Evolutionary conservation across 495 filamentous ascomycete species (phyloP).

Genomic region (Clavariopsis aquatica): DNA sequence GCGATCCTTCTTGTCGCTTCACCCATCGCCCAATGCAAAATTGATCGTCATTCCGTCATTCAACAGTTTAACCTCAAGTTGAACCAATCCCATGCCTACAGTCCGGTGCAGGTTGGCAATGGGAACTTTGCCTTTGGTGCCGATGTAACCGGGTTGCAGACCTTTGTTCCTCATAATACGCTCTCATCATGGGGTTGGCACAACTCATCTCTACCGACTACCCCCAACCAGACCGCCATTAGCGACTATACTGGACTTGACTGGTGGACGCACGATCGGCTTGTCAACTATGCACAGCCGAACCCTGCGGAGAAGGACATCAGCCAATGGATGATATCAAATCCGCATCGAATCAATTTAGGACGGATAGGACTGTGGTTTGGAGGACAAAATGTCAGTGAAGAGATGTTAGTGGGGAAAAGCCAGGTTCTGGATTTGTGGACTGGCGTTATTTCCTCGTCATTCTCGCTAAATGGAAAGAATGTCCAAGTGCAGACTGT

Average conservation of each 20-base stretch:
- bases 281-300: constrained; percentile 56
- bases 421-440: constrained; percentile 50
- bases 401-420: constrained; percentile 43
- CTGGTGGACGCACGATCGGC: constrained; percentile 58
- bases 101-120: constrained; percentile 57
- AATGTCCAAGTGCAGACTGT: constrained; percentile 50
- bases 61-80: constrained; percentile 33
- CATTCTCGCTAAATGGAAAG: constrained; percentile 48
- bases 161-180: constrained; percentile 38
- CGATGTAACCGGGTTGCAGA: constrained; percentile 53
- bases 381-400: constrained; percentile 45
- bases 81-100: constrained; percentile 38
- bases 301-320: constrained; percentile 55
- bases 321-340: constrained; percentile 56
- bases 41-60: constrained; percentile 33
- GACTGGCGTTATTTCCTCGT: constrained; percentile 51
- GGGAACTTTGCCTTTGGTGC: constrained; percentile 58
- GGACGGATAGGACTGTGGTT: constrained; percentile 53
- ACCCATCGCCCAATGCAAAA: constrained; percentile 5
- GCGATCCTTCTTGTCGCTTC: neutral
- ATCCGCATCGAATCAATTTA: constrained; percentile 56
- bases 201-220: constrained; percentile 57
- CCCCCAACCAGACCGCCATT: constrained; percentile 33
- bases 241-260: constrained; percentile 47
- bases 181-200: constrained; percentile 59